Percentiles rank a stretch among this genome's conserved stretches.
phyloP scores from a whole-genome alignment of 192 early-diverging fungal genomes.

The Rhizophagus clarus region DNA sequence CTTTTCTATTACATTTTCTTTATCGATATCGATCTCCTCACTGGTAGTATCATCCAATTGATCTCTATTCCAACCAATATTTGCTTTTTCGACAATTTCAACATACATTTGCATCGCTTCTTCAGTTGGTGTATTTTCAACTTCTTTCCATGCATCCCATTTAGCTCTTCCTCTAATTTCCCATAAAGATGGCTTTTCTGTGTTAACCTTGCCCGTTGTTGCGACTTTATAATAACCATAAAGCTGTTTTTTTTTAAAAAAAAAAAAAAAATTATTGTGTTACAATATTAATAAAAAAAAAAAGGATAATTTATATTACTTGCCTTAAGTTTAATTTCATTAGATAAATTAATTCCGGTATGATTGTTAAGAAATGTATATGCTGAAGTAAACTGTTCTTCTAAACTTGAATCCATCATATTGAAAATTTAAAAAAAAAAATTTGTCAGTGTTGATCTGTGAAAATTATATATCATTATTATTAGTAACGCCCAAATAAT shows the following conservation, averaged over 20 bases:
- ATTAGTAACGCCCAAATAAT: too few relatives aligned
- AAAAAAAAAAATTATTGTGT: not conserved
- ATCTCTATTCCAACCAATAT: conserved; percentile 29
- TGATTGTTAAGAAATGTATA: not conserved
- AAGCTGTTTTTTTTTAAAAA: not conserved
- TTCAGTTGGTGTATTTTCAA: conserved; percentile 30
- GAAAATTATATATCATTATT: too few relatives aligned
- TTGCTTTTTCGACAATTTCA: conserved; percentile 1
- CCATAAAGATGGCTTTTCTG: not conserved
- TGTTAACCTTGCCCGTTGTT: not conserved
- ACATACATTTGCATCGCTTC: conserved; percentile 27
- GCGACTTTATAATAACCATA: not conserved
- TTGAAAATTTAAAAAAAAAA: not conserved
- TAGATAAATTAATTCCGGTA: not conserved
- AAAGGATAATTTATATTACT: not conserved
- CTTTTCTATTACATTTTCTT: conserved; percentile 8
- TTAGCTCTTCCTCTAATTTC: conserved; percentile 41
- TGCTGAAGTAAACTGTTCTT: not conserved
- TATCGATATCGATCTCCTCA: conserved; percentile 35
- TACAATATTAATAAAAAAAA: not conserved
- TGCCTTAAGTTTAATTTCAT: not conserved
- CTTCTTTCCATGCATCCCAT: conserved; percentile 50
- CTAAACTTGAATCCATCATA: not conserved
- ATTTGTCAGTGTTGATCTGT: not conserved
- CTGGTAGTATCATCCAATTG: conserved; percentile 23